Evolutionary conservation across 495 filamentous ascomycete genomes (phyloP).

Genomic region (Parathielavia hyrcaniae): DNA sequence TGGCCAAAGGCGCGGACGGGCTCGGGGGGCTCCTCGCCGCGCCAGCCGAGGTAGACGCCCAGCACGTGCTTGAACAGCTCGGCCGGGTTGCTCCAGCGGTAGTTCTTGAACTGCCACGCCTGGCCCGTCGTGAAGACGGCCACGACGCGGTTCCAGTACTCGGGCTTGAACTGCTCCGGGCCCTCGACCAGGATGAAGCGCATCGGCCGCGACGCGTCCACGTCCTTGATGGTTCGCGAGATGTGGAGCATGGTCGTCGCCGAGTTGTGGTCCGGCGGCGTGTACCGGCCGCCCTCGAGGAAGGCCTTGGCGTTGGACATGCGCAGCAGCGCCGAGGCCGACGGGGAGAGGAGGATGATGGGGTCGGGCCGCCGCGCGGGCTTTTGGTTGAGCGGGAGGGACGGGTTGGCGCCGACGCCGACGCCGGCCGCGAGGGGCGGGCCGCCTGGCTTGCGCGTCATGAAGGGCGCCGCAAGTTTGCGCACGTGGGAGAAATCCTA

Average conservation of each 20-base stretch:
- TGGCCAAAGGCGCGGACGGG: constrained; percentile 78
- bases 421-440: constrained; percentile 11
- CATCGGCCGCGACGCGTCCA: constrained; percentile 64
- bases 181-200: constrained; percentile 93
- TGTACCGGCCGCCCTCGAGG: constrained; percentile 77
- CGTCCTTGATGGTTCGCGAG: constrained; percentile 66
- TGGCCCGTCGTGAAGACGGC: constrained; percentile 98
- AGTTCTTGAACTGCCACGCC: constrained; percentile 96
- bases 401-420: constrained; percentile 30
- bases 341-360: constrained; percentile 98
- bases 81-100: constrained; percentile 85
- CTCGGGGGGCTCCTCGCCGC: constrained; percentile 72
- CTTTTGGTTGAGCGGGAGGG: constrained; percentile 46
- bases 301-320: constrained; percentile 97
- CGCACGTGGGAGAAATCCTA: constrained; percentile 95
- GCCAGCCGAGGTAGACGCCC: constrained; percentile 87
- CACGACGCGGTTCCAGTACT: constrained; percentile 95
- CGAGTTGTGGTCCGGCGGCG: constrained; percentile 62
- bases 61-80: constrained; percentile 85
- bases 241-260: constrained; percentile 78
- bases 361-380: constrained; percentile 66
- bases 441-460: constrained; percentile 51
- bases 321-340: constrained; percentile 91
- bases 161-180: constrained; percentile 89
- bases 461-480: constrained; percentile 75